These are phyloP conservation scores for Mortierella sp. DNA, from an alignment of 371 early-diverging fungal species.

Conservation along the genomic window DNA sequence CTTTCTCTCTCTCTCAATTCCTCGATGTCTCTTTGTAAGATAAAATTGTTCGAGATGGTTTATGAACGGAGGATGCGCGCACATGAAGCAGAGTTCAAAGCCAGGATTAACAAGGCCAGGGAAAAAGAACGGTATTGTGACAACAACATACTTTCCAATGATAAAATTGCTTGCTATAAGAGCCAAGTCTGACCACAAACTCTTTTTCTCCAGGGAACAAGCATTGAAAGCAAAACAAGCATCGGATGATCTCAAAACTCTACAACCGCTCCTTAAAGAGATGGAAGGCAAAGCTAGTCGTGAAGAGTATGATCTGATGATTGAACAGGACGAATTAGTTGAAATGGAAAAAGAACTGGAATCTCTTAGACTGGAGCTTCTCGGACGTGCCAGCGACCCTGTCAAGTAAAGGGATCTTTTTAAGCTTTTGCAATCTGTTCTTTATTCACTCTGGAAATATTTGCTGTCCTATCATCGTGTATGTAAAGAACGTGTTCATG, in stretches of 20 bases:
- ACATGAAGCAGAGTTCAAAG: conserved; percentile 9
- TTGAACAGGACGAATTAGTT: conserved; percentile 12
- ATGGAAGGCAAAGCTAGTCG: conserved; percentile 32
- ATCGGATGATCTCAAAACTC: conserved; percentile 13
- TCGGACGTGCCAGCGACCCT: neutral
- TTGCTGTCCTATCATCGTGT: conserved; percentile 25
- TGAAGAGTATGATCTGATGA: conserved; percentile 35
- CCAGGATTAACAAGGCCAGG: conserved; percentile 4
- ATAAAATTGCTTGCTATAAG: neutral
- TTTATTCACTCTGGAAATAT: conserved; percentile 34
- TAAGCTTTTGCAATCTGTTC: conserved; percentile 2
- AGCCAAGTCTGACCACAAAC: neutral
- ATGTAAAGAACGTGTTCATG: conserved; percentile 9
- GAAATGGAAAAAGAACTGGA: conserved; percentile 10
- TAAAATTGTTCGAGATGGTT: conserved; percentile 15
- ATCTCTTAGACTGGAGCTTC: conserved; percentile 15
- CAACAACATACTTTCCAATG: neutral
- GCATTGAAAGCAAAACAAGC: conserved; percentile 26
- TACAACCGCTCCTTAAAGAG: conserved; percentile 19
- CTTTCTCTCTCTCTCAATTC: neutral
- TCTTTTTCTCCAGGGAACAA: conserved; percentile 13
- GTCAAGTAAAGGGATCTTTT: neutral
- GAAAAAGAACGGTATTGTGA: conserved; percentile 21
- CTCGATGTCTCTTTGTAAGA: conserved; percentile 7
- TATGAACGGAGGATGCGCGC: conserved; percentile 16